phyloP scores from a whole-genome alignment of 805 yeast species.

The Komagataella pseudopastoris region DNA sequence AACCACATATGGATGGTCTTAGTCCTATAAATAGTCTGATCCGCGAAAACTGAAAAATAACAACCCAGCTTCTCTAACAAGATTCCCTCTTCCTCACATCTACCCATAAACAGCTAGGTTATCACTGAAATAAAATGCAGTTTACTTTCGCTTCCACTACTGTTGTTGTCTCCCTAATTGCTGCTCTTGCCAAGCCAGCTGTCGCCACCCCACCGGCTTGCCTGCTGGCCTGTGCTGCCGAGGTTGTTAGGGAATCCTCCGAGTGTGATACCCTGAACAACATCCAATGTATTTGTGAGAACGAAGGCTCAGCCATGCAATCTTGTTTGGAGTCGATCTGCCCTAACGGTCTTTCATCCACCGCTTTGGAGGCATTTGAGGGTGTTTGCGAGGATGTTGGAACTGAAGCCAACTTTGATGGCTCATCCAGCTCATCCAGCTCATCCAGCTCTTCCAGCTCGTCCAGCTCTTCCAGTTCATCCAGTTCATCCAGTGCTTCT shows the following conservation, averaged over 20 bases:
- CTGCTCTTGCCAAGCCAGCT: constrained; percentile 18
- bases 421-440: constrained; percentile 18
- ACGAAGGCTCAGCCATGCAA: constrained; percentile 37
- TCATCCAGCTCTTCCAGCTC: constrained; percentile 8
- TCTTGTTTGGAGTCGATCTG: constrained; percentile 56
- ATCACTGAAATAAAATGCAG: background rate
- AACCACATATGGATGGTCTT: background rate
- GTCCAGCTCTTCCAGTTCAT: constrained; percentile 9
- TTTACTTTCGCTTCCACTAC: constrained; percentile 1
- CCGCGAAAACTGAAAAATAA: constrained; percentile 6
- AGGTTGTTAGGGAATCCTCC: constrained; percentile 40
- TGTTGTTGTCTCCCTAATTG: constrained; percentile 1
- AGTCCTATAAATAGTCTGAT: constrained; percentile 1
- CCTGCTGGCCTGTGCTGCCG: constrained; percentile 75
- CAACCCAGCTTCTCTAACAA: constrained; percentile 6
- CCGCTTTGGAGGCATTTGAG: constrained; percentile 49
- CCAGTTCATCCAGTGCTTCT: background rate
- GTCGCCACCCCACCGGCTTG: constrained; percentile 82
- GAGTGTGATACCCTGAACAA: constrained; percentile 48
- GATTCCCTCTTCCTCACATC: background rate
- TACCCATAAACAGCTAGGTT: background rate
- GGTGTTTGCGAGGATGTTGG: constrained; percentile 35
- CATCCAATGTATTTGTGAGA: constrained; percentile 54
- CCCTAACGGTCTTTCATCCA: constrained; percentile 44
- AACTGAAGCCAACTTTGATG: constrained; percentile 14